These are phyloP conservation scores for Mortierella sp. DNA, from an alignment of 371 early-diverging fungal genomes.

Conservation along the genomic window DNA sequence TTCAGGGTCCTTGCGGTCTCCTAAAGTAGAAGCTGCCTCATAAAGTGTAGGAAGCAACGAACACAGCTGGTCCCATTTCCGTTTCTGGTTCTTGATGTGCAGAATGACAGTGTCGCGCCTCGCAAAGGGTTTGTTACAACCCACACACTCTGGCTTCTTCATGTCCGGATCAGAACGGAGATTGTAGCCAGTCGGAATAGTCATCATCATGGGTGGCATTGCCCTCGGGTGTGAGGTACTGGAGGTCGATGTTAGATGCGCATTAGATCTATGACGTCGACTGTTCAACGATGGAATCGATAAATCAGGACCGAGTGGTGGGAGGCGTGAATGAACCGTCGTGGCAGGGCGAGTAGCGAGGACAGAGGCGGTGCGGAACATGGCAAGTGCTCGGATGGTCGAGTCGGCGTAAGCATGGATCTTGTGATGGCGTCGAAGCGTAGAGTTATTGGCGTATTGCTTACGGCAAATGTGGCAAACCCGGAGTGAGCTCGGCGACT, in stretches of 20 bases:
- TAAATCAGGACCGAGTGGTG: neutral
- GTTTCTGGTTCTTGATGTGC: slow-evolving; percentile 47
- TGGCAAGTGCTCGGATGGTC: neutral
- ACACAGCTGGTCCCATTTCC: slow-evolving; percentile 36
- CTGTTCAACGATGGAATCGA: neutral
- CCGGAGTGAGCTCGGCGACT: neutral
- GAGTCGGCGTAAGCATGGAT: slow-evolving; percentile 37
- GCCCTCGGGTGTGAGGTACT: neutral
- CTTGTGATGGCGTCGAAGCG: slow-evolving; percentile 37
- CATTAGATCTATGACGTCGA: neutral
- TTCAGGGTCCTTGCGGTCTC: neutral
- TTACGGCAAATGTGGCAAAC: slow-evolving; percentile 30
- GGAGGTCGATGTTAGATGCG: neutral
- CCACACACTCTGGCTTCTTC: slow-evolving; percentile 44
- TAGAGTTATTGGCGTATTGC: slow-evolving; percentile 50
- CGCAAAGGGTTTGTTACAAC: slow-evolving; percentile 49
- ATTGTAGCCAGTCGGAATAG: slow-evolving; percentile 15
- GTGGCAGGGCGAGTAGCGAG: too few species aligned
- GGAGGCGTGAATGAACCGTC: neutral
- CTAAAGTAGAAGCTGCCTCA: neutral
- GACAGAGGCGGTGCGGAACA: neutral
- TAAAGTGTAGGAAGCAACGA: slow-evolving; percentile 15
- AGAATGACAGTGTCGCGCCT: slow-evolving; percentile 47
- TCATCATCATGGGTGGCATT: neutral
- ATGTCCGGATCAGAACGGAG: slow-evolving; percentile 29